Percentiles rank a stretch among this genome's conserved stretches.
Evolutionary conservation across 768 basidiomycete species (phyloP).

Genomic region (Leccinum variicolor): DNA sequence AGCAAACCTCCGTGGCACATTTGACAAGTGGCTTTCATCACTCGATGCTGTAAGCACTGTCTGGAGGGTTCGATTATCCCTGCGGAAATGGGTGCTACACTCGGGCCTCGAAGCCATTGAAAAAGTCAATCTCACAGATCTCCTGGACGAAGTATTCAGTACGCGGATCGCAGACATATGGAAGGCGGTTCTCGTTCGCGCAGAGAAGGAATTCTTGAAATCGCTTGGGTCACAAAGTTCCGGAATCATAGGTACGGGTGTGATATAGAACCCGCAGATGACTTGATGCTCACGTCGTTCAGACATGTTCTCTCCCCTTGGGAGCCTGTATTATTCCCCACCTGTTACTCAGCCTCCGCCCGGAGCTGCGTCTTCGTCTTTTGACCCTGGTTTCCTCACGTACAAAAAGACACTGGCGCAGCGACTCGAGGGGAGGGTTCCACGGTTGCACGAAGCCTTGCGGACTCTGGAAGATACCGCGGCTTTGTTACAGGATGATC

Average conservation of each 20-base stretch:
- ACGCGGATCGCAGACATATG: constrained; percentile 57
- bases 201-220: constrained; percentile 45
- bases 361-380: constrained; percentile 30
- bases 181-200: constrained; percentile 42
- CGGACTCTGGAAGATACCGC: constrained; percentile 42
- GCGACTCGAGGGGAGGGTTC: constrained; percentile 64
- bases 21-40: constrained; percentile 55
- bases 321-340: constrained; percentile 55
- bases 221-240: constrained; percentile 32
- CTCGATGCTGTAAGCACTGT: constrained; percentile 62
- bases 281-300: constrained; percentile 10
- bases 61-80: constrained; percentile 63
- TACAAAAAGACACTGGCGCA: constrained; percentile 58
- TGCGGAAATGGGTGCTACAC: constrained; percentile 43
- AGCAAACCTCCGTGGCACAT: constrained; percentile 40
- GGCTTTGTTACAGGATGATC: constrained; percentile 54
- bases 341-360: constrained; percentile 46
- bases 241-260: constrained; percentile 17
- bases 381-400: constrained; percentile 51
- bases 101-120: constrained; percentile 50
- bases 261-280: background rate
- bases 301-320: constrained; percentile 50
- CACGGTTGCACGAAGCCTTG: constrained; percentile 57
- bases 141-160: constrained; percentile 56
- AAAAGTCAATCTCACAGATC: constrained; percentile 35